Evolutionary conservation across 805 yeast species (phyloP).

Genomic region (Metschnikowia kunwiensis): DNA sequence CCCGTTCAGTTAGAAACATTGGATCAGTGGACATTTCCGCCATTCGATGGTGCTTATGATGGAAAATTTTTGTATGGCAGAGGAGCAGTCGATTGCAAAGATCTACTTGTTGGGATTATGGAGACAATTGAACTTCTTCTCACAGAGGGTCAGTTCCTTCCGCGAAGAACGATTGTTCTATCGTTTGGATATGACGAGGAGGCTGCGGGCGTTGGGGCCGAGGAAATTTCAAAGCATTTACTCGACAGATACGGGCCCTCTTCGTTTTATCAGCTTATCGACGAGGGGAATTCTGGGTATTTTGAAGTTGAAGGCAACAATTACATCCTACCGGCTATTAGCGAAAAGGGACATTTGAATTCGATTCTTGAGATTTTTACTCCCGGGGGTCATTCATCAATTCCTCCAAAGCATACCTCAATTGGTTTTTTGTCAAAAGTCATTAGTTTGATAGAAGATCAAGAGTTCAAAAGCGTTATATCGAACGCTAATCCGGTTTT

Average conservation of each 20-base stretch:
- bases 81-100: slow-evolving; percentile 40
- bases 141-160: slow-evolving; percentile 32
- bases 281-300: slow-evolving; percentile 33
- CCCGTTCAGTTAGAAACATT: slow-evolving; percentile 63
- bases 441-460: slow-evolving; percentile 36
- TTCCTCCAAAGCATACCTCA: slow-evolving; percentile 48
- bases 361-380: slow-evolving; percentile 39
- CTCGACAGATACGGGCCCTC: slow-evolving; percentile 38
- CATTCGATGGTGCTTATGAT: slow-evolving; percentile 59
- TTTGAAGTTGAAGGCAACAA: slow-evolving; percentile 25
- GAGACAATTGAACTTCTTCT: slow-evolving; percentile 36
- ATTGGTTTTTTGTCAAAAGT: slow-evolving; percentile 47
- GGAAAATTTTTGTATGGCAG: slow-evolving; percentile 43
- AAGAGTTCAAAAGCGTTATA: slow-evolving; percentile 35
- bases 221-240: slow-evolving; percentile 34
- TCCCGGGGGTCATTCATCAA: slow-evolving; percentile 51
- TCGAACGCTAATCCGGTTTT: slow-evolving; percentile 44
- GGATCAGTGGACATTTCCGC: slow-evolving; percentile 61
- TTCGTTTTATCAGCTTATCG: slow-evolving; percentile 43
- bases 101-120: slow-evolving; percentile 41
- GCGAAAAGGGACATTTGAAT: slow-evolving; percentile 49
- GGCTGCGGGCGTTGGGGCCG: slow-evolving; percentile 40
- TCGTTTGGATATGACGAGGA: slow-evolving; percentile 54
- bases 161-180: slow-evolving; percentile 43
- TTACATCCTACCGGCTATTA: slow-evolving; percentile 36